Conservation (phyloP, 1,284 basidiomycete genomes). For the Pterula multifida region DNA sequence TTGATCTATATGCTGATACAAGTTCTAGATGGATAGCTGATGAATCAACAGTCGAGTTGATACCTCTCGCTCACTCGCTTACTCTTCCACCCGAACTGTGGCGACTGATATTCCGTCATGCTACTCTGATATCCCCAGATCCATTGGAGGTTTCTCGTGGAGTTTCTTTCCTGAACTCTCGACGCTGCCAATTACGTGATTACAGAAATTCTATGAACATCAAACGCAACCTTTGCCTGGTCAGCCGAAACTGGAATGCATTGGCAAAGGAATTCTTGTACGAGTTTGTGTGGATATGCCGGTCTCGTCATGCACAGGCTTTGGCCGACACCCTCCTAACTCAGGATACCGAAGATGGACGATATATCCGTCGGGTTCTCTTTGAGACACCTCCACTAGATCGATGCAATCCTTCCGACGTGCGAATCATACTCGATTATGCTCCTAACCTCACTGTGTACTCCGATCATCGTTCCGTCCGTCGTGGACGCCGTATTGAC, state of each 20-base stretch:
- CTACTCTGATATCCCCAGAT: neutral
- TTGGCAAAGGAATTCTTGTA: conserved; percentile 43
- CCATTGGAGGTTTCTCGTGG: neutral
- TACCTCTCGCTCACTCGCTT: neutral
- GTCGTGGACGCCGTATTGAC: conserved; percentile 35
- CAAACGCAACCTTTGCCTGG: conserved; percentile 39
- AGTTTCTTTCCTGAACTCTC: conserved; percentile 1
- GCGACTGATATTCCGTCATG: neutral
- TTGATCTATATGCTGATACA: neutral
- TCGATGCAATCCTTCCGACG: conserved; percentile 51
- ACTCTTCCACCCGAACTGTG: neutral
- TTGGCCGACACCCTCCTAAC: conserved; percentile 42
- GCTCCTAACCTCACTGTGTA: conserved; percentile 46
- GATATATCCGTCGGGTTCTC: conserved; percentile 48
- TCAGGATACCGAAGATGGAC: conserved; percentile 29
- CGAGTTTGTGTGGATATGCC: conserved; percentile 57
- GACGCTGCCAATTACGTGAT: conserved; percentile 10
- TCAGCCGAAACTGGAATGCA: conserved; percentile 42
- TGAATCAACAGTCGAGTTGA: neutral
- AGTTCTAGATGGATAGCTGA: neutral
- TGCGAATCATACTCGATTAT: conserved; percentile 52
- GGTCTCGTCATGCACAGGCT: conserved; percentile 41
- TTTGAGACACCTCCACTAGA: conserved; percentile 58
- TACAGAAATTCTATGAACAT: conserved; percentile 35
- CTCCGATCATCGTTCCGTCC: conserved; percentile 49